These are phyloP conservation scores for Hyphopichia pseudoburtonii DNA, from an alignment of 1,139 yeast species.

Conservation along the genomic window DNA sequence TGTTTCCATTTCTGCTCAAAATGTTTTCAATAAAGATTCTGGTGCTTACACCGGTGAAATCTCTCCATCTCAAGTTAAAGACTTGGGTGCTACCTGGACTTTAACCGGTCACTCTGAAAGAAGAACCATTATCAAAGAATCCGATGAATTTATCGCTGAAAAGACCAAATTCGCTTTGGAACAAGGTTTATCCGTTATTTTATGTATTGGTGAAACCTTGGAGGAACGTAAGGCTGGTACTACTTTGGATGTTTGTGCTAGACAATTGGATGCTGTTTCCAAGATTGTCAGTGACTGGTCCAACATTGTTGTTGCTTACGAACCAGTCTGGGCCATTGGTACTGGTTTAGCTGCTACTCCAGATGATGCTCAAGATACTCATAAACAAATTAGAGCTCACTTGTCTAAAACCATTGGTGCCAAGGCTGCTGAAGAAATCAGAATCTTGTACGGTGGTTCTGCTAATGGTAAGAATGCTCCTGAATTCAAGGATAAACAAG, in stretches of 20 bases:
- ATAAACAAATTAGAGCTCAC: slow-evolving; percentile 82
- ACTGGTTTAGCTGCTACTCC: slow-evolving; percentile 99
- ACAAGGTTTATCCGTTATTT: slow-evolving; percentile 81
- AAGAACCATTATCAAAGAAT: slow-evolving; percentile 89
- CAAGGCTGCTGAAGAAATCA: slow-evolving; percentile 70
- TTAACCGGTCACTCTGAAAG: slow-evolving; percentile 98
- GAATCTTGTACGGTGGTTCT: slow-evolving; percentile 98
- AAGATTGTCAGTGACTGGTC: slow-evolving; percentile 88
- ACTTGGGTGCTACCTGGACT: slow-evolving; percentile 92
- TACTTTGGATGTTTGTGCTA: slow-evolving; percentile 83
- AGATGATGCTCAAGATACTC: slow-evolving; percentile 95
- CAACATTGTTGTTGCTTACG: slow-evolving; percentile 93
- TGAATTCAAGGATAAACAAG: slow-evolving; percentile 87
- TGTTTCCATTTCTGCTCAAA: slow-evolving; percentile 86
- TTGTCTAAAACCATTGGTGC: slow-evolving; percentile 75
- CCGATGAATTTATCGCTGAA: slow-evolving; percentile 88
- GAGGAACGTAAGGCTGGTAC: slow-evolving; percentile 90
- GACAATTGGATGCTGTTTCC: slow-evolving; percentile 88
- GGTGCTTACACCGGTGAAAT: slow-evolving; percentile 99
- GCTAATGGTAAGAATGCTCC: slow-evolving; percentile 94
- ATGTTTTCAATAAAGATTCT: slow-evolving; percentile 78
- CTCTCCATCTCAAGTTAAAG: slow-evolving; percentile 85
- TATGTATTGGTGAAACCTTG: slow-evolving; percentile 96
- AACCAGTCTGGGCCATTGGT: slow-evolving; percentile 99
- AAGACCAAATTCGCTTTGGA: slow-evolving; percentile 94